Evolutionary conservation across 2,329 filamentous ascomycete species (phyloP), one percentile per base, ranked within the genome.

Genomic region (Xylaria multiplex): DNA sequence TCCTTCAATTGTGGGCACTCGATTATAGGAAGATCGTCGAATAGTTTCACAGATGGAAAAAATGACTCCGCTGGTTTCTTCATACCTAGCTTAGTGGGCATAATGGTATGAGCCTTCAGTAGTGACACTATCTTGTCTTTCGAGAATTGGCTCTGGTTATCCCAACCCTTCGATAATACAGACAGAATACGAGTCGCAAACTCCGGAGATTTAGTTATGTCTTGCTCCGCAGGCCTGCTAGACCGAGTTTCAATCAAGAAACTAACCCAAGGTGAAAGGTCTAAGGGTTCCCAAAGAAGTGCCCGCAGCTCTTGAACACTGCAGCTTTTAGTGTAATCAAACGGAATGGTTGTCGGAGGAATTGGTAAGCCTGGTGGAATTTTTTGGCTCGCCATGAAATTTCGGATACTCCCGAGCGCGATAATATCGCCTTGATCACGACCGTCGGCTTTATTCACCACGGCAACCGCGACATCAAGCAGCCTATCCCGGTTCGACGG

Each of bases 61-160:
- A 97, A 99, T 0, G 96, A 90, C 70, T 98, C 93, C 2, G 83
- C 81, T 4, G 96, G 96, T 71, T 87, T 91, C 72, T 84, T 91
- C 94, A 99, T 96, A 7, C 96, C 96, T 70, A 90, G 80, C 76
- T 93, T 97, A 0, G 96, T 98, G 0, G 96, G 96, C 75, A 99
- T 92, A 32, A 97, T 86, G 0, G 93, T 86, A 56, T 91, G 84
- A 2, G 85, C 81, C 59, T 88, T 86, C 2, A 98, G 81, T 4
- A 93, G 79, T 16, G 86, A 82, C 7, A 87, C 80, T 3, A 97
- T 83, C 0, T 86, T 87, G 19, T 85, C 83, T 76, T 91, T 96
- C 2, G 90, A 89, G 2, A 81, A 81, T 50, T 82, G 82, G 68
- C 88, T 90, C 16, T 96, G 79, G n/a, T 86, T 86, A 55, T 98